Conservation (phyloP, 306 rosid species). For the Lathyrus sativus region DNA sequence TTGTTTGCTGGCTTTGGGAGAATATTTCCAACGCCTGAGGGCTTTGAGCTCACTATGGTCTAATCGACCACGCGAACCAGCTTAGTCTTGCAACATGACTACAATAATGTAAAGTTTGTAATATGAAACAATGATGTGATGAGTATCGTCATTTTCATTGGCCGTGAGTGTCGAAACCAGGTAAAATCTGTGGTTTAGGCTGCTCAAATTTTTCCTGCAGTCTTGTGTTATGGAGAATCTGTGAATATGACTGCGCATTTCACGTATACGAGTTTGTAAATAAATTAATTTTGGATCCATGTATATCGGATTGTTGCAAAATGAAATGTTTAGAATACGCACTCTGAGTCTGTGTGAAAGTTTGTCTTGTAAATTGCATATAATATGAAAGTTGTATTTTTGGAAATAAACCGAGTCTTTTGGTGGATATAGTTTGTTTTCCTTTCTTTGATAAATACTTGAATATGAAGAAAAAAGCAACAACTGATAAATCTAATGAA, state of each 20-base stretch:
- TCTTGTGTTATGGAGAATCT: slow-evolving; percentile 55
- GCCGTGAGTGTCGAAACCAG: slow-evolving; percentile 38
- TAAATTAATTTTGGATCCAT: slow-evolving; percentile 40
- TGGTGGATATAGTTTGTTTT: neutral
- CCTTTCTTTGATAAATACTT: slow-evolving; percentile 8
- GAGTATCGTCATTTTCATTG: slow-evolving; percentile 39
- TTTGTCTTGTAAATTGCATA: slow-evolving; percentile 43
- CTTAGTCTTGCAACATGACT: slow-evolving; percentile 47
- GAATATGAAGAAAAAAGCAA: no score
- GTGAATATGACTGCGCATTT: slow-evolving; percentile 62
- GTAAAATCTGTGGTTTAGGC: slow-evolving; percentile 38
- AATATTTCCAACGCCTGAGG: slow-evolving; percentile 85
- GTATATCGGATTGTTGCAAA: slow-evolving; percentile 37
- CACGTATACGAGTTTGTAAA: slow-evolving; percentile 48
- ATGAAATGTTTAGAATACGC: slow-evolving; percentile 37
- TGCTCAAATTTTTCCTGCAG: slow-evolving; percentile 61
- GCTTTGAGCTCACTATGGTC: slow-evolving; percentile 85
- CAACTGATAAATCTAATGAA: no score
- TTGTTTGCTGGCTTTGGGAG: slow-evolving; percentile 84
- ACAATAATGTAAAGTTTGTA: slow-evolving; percentile 39
- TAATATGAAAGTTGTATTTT: slow-evolving; percentile 34
- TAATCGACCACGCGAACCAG: slow-evolving; percentile 71
- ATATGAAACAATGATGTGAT: slow-evolving; percentile 35
- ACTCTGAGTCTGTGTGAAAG: slow-evolving; percentile 29
- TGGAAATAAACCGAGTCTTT: slow-evolving; percentile 16